phyloP scores from a whole-genome alignment of 768 basidiomycete genomes.

The Lepiota venenata region DNA sequence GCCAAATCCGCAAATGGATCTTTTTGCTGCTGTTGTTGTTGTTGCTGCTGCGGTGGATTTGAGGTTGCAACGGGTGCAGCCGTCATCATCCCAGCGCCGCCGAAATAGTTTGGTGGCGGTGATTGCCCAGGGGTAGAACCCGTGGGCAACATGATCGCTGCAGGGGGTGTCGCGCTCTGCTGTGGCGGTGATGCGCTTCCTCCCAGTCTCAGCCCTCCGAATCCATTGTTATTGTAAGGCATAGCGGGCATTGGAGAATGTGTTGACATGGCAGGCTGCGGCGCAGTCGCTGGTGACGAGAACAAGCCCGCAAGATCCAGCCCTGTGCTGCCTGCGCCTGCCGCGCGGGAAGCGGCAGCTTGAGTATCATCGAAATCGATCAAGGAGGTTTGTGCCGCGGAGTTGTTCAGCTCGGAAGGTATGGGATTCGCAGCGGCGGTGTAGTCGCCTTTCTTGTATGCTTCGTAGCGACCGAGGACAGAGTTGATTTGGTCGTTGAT shows the following conservation, averaged over 20 bases:
- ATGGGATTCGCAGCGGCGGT: slow-evolving; percentile 62
- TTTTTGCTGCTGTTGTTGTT: slow-evolving; percentile 44
- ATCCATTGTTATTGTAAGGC: slow-evolving; percentile 13
- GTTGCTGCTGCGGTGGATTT: slow-evolving; percentile 16
- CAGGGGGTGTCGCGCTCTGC: slow-evolving; percentile 5
- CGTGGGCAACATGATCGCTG: slow-evolving; percentile 2
- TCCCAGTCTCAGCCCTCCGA: slow-evolving; percentile 5
- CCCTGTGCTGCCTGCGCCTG: slow-evolving; percentile 24
- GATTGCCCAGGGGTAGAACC: neutral
- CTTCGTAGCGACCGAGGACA: slow-evolving; percentile 85
- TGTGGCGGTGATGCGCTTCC: slow-evolving; percentile 11
- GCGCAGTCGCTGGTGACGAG: slow-evolving; percentile 24
- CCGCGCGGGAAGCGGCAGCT: slow-evolving; percentile 17
- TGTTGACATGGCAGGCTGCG: slow-evolving; percentile 7
- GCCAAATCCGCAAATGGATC: slow-evolving; percentile 86
- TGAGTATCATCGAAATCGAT: slow-evolving; percentile 74
- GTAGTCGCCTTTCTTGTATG: slow-evolving; percentile 92
- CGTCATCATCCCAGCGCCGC: slow-evolving; percentile 3
- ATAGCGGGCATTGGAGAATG: slow-evolving; percentile 13
- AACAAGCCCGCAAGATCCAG: slow-evolving; percentile 56
- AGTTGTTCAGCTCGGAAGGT: slow-evolving; percentile 47
- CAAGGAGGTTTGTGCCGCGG: slow-evolving; percentile 46
- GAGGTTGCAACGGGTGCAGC: neutral
- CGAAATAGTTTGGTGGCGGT: slow-evolving; percentile 4
- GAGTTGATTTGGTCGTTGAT: slow-evolving; percentile 99